These are phyloP conservation scores for Russula abietina DNA, from an alignment of 768 basidiomycete genomes.

Conservation along the genomic window DNA sequence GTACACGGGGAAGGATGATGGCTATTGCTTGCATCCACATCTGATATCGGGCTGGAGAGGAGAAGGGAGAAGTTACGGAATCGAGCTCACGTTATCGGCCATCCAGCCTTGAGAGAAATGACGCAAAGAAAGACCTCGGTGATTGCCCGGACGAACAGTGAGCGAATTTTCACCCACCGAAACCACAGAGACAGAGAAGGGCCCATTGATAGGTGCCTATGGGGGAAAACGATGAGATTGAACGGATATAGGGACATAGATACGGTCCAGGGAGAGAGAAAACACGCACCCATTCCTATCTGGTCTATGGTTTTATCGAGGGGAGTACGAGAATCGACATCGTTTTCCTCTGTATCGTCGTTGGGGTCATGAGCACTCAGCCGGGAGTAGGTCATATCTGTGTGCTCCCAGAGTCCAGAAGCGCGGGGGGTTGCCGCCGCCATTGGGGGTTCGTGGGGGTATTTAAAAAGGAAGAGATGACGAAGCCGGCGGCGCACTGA, in stretches of 20 bases:
- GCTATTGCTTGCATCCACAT: constrained; percentile 93
- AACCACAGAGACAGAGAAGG: constrained; percentile 76
- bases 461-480: constrained; percentile 11
- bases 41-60: constrained; percentile 35
- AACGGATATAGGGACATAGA: background rate
- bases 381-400: constrained; percentile 34
- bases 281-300: constrained; percentile 73
- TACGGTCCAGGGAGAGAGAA: background rate
- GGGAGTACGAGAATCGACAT: constrained; percentile 35
- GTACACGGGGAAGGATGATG: constrained; percentile 93
- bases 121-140: background rate
- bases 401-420: constrained; percentile 44
- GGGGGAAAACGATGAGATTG: too few relatives aligned
- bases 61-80: constrained; percentile 3
- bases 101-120: constrained; percentile 65
- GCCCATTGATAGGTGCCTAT: constrained; percentile 76
- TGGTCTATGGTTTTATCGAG: constrained; percentile 85
- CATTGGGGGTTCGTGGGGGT: background rate
- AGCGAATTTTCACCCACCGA: constrained; percentile 50
- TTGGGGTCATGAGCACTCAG: constrained; percentile 34
- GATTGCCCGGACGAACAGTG: background rate
- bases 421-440: constrained; percentile 40
- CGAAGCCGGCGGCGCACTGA: too few relatives aligned
- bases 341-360: constrained; percentile 28
- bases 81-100: constrained; percentile 73